Evolutionary conservation across 345 rosid genomes (phyloP).

Genomic region (Citropsis articulata): DNA sequence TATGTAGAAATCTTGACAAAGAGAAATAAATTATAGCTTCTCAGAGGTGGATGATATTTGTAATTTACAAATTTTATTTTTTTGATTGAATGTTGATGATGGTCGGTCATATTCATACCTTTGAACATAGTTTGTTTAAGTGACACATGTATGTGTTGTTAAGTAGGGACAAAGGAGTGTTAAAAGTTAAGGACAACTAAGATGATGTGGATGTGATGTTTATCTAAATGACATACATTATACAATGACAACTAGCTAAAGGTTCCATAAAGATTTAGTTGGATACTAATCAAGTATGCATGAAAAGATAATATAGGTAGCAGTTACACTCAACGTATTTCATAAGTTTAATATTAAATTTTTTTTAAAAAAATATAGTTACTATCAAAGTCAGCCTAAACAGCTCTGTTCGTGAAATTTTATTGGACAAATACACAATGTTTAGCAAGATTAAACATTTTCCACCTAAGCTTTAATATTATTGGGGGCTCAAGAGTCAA

Average conservation of each 20-base stretch:
- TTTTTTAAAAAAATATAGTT: not conserved
- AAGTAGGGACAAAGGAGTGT: not conserved
- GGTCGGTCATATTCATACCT: not conserved
- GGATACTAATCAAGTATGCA: not conserved
- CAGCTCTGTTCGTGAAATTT: too few species aligned
- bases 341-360: not conserved
- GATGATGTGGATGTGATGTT: not conserved
- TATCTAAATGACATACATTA: not conserved
- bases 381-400: too few species aligned
- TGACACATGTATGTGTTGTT: not conserved
- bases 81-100: not conserved
- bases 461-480: not conserved
- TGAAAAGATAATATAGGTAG: not conserved
- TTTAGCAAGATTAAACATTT: not conserved
- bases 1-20: too few species aligned
- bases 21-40: too few species aligned
- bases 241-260: not conserved
- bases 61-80: not conserved
- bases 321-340: not conserved
- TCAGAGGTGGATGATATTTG: not conserved
- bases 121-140: not conserved
- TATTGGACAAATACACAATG: not conserved
- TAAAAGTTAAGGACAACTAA: not conserved
- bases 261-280: constrained; percentile 1
- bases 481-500: not conserved